phyloP scores from a whole-genome alignment of 495 filamentous ascomycete genomes.

The Talaromyces thailandensis region DNA sequence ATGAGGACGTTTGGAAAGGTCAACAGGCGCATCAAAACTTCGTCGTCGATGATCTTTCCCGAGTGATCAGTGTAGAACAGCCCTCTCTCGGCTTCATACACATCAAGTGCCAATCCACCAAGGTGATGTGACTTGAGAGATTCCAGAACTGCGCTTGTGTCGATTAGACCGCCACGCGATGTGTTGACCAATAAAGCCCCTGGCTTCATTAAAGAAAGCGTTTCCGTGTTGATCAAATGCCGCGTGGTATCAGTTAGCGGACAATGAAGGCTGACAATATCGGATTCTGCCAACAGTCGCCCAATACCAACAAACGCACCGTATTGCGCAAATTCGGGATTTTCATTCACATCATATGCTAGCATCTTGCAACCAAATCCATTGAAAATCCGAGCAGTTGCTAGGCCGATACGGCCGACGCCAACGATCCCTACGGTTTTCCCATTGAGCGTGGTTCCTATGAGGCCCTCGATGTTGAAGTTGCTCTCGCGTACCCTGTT shows the following conservation, averaged over 20 bases:
- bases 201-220: background rate
- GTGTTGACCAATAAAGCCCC: background rate
- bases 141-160: background rate
- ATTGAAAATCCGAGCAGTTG: background rate
- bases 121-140: background rate
- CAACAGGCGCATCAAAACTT: background rate
- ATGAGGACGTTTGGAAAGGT: background rate
- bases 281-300: background rate
- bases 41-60: background rate
- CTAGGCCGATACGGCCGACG: background rate
- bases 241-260: background rate
- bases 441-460: slow-evolving; percentile 50
- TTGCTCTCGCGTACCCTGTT: slow-evolving; percentile 66
- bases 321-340: background rate
- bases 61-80: background rate
- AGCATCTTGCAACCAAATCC: background rate
- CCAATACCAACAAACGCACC: background rate
- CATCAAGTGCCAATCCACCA: background rate
- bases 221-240: background rate
- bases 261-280: background rate
- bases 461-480: slow-evolving; percentile 55
- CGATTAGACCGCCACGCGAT: background rate
- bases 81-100: background rate
- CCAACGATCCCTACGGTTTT: background rate
- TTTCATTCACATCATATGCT: background rate